Conservation (phyloP, 2,329 filamentous ascomycete genomes). For the Akanthomyces lecanii region DNA sequence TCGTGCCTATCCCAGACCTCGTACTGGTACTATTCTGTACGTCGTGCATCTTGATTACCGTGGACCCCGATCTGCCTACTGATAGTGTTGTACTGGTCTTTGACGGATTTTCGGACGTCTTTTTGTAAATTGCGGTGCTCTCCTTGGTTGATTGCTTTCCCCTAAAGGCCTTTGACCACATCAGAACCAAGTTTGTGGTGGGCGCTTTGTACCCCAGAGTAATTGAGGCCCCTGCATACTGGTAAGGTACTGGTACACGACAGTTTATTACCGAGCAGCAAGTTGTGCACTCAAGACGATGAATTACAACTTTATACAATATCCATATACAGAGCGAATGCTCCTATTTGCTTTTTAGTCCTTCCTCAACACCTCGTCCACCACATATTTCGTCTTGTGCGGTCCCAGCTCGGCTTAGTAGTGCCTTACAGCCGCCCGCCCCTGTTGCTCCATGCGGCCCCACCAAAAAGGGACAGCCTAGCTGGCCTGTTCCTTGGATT, state of each 20-base stretch:
- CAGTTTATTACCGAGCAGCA: not conserved
- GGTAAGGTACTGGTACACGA: not conserved
- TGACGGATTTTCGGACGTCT: not conserved
- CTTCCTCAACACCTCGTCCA: not conserved
- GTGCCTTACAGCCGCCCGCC: not conserved
- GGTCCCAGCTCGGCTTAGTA: not conserved
- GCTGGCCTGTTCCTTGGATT: slow-evolving; percentile 3
- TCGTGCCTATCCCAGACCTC: not conserved
- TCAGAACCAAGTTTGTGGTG: not conserved
- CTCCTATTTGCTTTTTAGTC: too few species aligned
- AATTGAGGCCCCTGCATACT: not conserved
- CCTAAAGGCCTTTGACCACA: not conserved
- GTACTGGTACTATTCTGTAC: not conserved
- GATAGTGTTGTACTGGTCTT: too few species aligned
- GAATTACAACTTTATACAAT: too few species aligned
- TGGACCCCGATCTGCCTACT: not conserved
- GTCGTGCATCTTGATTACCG: not conserved
- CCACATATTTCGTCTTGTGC: not conserved
- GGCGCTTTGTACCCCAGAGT: not conserved
- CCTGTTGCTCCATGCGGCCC: slow-evolving; percentile 6
- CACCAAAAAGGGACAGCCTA: slow-evolving; percentile 5
- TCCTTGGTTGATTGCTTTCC: not conserved
- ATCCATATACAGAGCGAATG: too few species aligned
- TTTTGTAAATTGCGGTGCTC: not conserved
- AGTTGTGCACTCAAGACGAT: not conserved